Evolutionary conservation across 768 basidiomycete genomes (phyloP), one percentile per base, ranked within the genome.

Genomic region (Rhizopogon roseolus): DNA sequence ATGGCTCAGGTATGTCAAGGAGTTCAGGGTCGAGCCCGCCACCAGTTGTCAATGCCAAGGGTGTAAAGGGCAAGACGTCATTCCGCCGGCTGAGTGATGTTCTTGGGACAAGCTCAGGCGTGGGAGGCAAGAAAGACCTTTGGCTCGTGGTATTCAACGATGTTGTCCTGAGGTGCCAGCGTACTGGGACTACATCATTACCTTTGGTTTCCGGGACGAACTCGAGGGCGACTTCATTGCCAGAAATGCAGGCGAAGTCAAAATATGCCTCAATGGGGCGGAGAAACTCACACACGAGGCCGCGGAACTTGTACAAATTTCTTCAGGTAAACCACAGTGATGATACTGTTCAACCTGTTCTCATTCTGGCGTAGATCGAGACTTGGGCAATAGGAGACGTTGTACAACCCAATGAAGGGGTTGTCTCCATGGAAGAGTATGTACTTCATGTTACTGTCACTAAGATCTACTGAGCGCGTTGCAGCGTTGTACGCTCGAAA

Each of bases 111-210:
- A 69, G 78, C 11, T 75, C 75, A 41, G 77, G 76, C n/a, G 53
- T 81, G 28, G 75, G 86, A 65, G 62, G 87, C 32, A 90, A 88
- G 75, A 86, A 87, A 64, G 96, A 99, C 61, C 64, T 93, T 41
- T 99, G 97, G 97, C 78, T 95, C 52, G 91, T 99, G 2, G 83
- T 86, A 13, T 98, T 99, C 76, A 95, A 94, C 53, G 97, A 99
- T 64, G 96, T 99, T 43, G 87, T 93, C 5, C 71, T 99, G 37
- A 81, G 93, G 43, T 98, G 95, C 67, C 91, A 94, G 62, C 80
- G 91, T 51, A 89, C 86, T 2, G 96, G 97, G 9, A 87, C 87
- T 6, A 99, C 97, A 0, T 88, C 86, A 7, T 66, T 93, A 45
- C 91, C 91, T 2, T 67, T 93, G 55, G 87, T 85, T 8, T 76